Conservation (phyloP, 2,329 filamentous ascomycete genomes). For the Aspergillus fructus region DNA sequence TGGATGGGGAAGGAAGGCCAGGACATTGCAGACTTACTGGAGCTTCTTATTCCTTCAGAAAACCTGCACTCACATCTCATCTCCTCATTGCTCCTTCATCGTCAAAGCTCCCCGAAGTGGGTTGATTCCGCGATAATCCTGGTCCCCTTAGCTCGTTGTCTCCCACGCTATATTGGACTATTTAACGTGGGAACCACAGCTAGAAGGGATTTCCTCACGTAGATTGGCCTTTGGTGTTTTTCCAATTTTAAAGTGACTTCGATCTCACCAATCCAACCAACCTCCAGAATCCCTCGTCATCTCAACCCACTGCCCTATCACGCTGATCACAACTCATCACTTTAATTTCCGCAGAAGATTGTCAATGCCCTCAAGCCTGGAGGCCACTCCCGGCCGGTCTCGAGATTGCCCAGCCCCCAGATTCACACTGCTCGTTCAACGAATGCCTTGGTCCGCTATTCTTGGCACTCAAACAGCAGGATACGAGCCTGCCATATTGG, state of each 20-base stretch:
- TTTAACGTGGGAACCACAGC: too few relatives aligned
- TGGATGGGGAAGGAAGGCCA: too few relatives aligned
- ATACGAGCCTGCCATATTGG: background rate
- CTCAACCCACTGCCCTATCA: background rate
- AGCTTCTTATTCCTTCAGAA: background rate
- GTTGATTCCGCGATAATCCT: constrained; percentile 10
- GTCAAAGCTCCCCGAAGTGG: constrained; percentile 7
- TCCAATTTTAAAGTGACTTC: background rate
- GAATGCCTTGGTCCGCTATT: too few relatives aligned
- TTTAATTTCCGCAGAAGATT: background rate
- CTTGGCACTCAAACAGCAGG: background rate
- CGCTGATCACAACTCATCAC: background rate
- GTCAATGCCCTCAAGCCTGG: too few relatives aligned
- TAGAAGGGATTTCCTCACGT: too few relatives aligned
- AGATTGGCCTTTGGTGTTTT: too few relatives aligned
- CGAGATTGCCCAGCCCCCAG: too few relatives aligned
- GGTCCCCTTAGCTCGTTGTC: background rate
- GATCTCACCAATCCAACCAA: background rate
- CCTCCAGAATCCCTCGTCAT: background rate
- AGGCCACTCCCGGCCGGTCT: too few relatives aligned
- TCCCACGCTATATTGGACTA: background rate
- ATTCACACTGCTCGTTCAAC: too few relatives aligned
- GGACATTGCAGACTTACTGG: background rate
- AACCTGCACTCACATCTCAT: background rate
- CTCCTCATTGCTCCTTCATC: background rate